phyloP scores from a whole-genome alignment of 768 basidiomycete genomes.

The Lentinula edodes region DNA sequence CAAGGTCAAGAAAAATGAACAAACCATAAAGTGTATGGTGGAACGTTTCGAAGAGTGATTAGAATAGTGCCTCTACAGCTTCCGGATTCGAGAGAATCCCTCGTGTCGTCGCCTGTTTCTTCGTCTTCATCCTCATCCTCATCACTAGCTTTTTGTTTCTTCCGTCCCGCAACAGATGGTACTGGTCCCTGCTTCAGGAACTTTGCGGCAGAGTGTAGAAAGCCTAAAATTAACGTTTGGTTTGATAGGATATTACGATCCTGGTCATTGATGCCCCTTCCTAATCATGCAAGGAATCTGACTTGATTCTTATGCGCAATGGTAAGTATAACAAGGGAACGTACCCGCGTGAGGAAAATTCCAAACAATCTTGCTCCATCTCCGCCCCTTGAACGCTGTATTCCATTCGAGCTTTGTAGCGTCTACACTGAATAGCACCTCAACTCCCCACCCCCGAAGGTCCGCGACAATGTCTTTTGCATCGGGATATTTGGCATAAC shows the following conservation, averaged over 20 bases:
- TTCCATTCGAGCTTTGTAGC: constrained; percentile 70
- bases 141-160: constrained; percentile 36
- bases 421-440: constrained; percentile 78
- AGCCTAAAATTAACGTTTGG: constrained; percentile 76
- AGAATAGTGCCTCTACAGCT: constrained; percentile 64
- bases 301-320: neutral
- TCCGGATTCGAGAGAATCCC: constrained; percentile 12
- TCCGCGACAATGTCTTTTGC: constrained; percentile 51
- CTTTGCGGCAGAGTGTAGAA: constrained; percentile 67
- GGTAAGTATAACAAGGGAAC: neutral
- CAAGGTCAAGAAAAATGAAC: constrained; percentile 14
- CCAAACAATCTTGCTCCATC: constrained; percentile 82
- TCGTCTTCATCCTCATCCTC: constrained; percentile 39
- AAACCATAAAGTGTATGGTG: constrained; percentile 86
- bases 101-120: constrained; percentile 16
- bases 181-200: constrained; percentile 54
- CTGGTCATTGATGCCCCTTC: constrained; percentile 88
- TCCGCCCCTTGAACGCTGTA: constrained; percentile 49
- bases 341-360: constrained; percentile 93
- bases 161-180: constrained; percentile 34
- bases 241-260: constrained; percentile 90
- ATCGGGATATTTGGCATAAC: constrained; percentile 79
- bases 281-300: constrained; percentile 26
- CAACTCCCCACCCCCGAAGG: constrained; percentile 54
- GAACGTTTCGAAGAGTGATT: constrained; percentile 79